Base-by-base conservation (phyloP, 2,329 filamentous ascomycete genomes). In the Pleurostoma richardsiae region DNA sequence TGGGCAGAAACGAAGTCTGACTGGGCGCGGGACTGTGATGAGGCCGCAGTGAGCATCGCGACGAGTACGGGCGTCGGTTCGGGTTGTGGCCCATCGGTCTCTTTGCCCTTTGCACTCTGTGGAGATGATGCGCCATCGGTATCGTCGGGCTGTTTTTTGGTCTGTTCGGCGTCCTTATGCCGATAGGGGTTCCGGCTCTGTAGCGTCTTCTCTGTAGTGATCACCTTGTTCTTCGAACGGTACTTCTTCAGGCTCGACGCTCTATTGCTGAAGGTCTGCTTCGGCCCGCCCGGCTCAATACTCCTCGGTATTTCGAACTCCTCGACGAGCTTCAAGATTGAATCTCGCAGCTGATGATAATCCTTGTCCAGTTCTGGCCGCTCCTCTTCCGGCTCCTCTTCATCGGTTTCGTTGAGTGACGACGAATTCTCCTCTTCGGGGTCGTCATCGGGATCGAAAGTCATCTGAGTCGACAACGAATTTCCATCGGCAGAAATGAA, bases 1-100 rank as follows among this genome's bases (percentile, higher is more conserved):
- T 95, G 88, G 1, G 89, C 86, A 30, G 85, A 85, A 43, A 94
- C 82, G 57, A 90, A 96, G 61, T 95, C 89, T 0, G 86, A 87
- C 50, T 87, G 82, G 28, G 86, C 82, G 55, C 88, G 83, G 46
- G 88, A 90, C 61, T 89, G 86, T 1, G 83, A 76, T 54, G 86
- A 87, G 11, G 88, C 88, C 19, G 85, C 84, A 53, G 86, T 83
- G 29, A 91, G 77, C 85, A 91, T 90, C 1, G 79, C 76, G 39
- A 88, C 75, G 8, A 90, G 68, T 4, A 85, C 76, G 0, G 77
- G 62, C 29, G 68, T 54, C 8, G 57, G 50, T 57, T 79, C 70
- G 49, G 74, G 62, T 54, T 75, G 66, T 7, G 66, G 63, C 6
- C 60, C 56, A 51, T 45, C 41, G 6, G 61, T 64, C 45, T 66